A percentile compares a stretch with the other conserved stretches of the same genome.
Conservation (phyloP, 148 eudicot species). For the Nepenthes gracilis region DNA sequence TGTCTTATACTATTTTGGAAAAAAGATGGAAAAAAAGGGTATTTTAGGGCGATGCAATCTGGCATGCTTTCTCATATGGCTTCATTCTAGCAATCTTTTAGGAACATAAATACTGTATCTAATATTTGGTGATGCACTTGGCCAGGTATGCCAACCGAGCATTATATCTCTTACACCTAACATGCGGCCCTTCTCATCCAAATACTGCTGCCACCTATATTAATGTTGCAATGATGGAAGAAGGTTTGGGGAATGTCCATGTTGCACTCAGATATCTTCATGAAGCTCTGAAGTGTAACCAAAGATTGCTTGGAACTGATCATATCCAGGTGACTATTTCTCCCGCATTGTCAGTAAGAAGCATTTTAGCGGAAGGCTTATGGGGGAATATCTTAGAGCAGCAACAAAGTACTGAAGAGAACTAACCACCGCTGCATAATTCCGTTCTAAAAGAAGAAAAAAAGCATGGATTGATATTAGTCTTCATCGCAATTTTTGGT, state of each 20-base stretch:
- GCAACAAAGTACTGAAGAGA: too few relatives aligned
- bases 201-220: constrained; percentile 96
- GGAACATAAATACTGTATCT: background rate
- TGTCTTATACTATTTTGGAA: too few relatives aligned
- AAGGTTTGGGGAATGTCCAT: constrained; percentile 91
- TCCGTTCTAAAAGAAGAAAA: too few relatives aligned
- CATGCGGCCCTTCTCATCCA: constrained; percentile 95
- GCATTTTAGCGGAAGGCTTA: background rate
- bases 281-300: constrained; percentile 89
- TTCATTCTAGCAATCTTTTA: background rate
- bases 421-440: too few relatives aligned
- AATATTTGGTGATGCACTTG: constrained; percentile 2
- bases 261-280: constrained; percentile 92
- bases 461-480: too few relatives aligned
- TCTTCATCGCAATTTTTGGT: too few relatives aligned
- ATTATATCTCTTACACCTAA: constrained; percentile 74
- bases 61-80: too few relatives aligned
- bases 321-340: constrained; percentile 67
- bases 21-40: too few relatives aligned
- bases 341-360: background rate
- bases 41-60: too few relatives aligned
- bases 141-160: constrained; percentile 92
- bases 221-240: constrained; percentile 98
- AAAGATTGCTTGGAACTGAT: constrained; percentile 85
- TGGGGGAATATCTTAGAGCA: too few relatives aligned